A percentile compares a stretch with the other conserved stretches of the same genome.
Evolutionary conservation across 352 stramenopile species (phyloP).

Genomic region (Phytopythium mirpurense): DNA sequence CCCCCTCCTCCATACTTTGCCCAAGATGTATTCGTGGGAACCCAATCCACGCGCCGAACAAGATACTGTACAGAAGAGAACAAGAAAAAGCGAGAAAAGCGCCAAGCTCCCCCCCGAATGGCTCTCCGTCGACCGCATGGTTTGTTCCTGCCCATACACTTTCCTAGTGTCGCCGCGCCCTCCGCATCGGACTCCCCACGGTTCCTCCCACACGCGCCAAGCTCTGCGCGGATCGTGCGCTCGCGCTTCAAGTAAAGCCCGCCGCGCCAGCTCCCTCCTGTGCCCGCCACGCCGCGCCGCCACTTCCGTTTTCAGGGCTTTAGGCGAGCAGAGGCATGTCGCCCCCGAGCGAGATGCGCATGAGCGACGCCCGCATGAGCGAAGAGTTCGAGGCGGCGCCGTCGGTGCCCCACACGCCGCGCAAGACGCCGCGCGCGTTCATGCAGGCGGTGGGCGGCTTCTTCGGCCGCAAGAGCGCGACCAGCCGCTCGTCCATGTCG

Average conservation of each 20-base stretch:
- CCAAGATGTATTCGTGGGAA: neutral
- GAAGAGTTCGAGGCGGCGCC: slow-evolving; percentile 9
- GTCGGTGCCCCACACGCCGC: slow-evolving; percentile 7
- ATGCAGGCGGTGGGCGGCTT: slow-evolving; percentile 44
- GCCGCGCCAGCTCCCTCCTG: neutral
- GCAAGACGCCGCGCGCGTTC: slow-evolving; percentile 30
- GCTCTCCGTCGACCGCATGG: neutral
- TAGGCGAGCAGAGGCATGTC: slow-evolving; percentile 1
- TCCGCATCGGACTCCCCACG: neutral
- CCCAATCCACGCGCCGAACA: too few species aligned
- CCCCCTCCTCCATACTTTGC: neutral
- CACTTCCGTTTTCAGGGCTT: too few species aligned
- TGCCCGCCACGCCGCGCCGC: too few species aligned
- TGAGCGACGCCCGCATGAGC: slow-evolving; percentile 1
- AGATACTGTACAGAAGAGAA: neutral
- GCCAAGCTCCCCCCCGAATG: too few species aligned
- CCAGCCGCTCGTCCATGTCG: slow-evolving; percentile 13
- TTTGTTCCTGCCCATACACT: neutral
- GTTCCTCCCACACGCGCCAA: neutral
- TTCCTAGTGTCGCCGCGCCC: neutral
- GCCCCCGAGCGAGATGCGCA: neutral
- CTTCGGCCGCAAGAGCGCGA: slow-evolving; percentile 36
- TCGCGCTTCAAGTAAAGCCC: slow-evolving; percentile 5
- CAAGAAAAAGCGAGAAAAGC: slow-evolving; percentile 1
- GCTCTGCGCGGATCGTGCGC: neutral